Base-by-base conservation (phyloP, 352 stramenopile genomes). In the Phytophthora ohioensis region DNA sequence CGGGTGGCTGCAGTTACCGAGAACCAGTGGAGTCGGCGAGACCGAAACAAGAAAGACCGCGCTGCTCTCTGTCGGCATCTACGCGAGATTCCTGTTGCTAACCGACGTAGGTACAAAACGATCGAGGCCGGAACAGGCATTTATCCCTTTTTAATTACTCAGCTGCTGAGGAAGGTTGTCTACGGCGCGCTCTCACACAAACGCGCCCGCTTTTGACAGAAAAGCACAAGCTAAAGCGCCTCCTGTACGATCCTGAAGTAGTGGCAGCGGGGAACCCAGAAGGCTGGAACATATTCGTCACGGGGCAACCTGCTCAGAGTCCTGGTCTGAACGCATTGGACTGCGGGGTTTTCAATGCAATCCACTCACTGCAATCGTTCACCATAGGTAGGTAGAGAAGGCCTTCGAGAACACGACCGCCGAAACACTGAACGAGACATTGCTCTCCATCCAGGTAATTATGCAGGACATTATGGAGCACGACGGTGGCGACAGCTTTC, bases 191-290 rank as follows among this genome's bases (percentile, higher is more conserved):
- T 12, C 36, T 65, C 4, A 10, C 30, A 2, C 46, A 57, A 51
- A 65, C 57, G 21, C 57, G 57, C 17, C 57, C 57, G 17, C 21
- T 57, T 5, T 36, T 65, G 2, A 57, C 57, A 7, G 5, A 21
- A 2, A 34, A 31, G 47, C 35, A 65, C 57, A 56, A 45, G 13
- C 2, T 47, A 6, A 43, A 17, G 8, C 32, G 43, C 1, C 30
- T 64, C 1, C 56, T 27, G 1, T 0, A 27, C 21, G 21, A 27
- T 27, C 21, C 21, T 27, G 21, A 27, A 27, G 21, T 27, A 27
- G 21, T 27, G 21, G 21, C 21, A 1, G 21, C 21, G 21, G 21
- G 21, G 21, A 27, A 27, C 21, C 1, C 21, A 27, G 21, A 27
- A 27, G 21, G 21, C 21, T 27, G 21, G 21, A 27, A 27, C 21